Base-by-base conservation (phyloP, 352 stramenopile species). In the Hyaloperonospora arabidopsidis region DNA sequence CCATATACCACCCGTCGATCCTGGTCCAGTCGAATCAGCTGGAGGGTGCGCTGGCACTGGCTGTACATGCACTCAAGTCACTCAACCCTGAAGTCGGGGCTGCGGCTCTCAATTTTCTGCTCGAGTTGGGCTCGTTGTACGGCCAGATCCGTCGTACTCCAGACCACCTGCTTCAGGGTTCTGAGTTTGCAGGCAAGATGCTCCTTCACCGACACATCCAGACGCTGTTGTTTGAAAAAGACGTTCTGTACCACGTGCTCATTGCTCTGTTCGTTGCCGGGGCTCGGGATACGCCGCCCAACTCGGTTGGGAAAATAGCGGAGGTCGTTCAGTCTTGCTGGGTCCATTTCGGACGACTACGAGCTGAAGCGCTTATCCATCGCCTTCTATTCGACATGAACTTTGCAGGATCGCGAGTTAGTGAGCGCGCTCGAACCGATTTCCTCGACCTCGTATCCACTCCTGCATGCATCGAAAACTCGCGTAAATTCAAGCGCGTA, bases 401-500 rank as follows among this genome's bases (percentile, higher is more conserved):
- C 6, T 86, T 87, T 47, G 43, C 84, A 36, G 80, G 76, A 12
- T 73, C 76, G 21, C 74, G 81, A n/a, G 78, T 89, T 1, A 70
- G 65, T 1, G 57, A 61, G 17, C 71, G 72, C 18, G 74, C 72
- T 45, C 76, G 76, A 32, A 56, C 45, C 18, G 78, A 88, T 41
- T 89, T 91, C 44, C 59, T 72, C 4, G 67, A 49, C 12, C 83
- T 65, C 29, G 86, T 91, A 57, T 79, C 68, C 8, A 73, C 72
- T 28, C 68, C 66, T 25, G 70, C 79, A 17, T 87, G 78, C 40
- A 66, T 82, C 15, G 76, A 89, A 54, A 87, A 91, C 49, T 66
- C 78, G 50, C 78, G 78, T 63, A 90, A 90, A 53, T 90, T 90
- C 46, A 85, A 82, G 38, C 80, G 80, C 29, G 78, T 87, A 21